Percentiles rank a stretch among this genome's conserved stretches.
Conservation (phyloP, 2,329 filamentous ascomycete species). For the Beauveria sp. region DNA sequence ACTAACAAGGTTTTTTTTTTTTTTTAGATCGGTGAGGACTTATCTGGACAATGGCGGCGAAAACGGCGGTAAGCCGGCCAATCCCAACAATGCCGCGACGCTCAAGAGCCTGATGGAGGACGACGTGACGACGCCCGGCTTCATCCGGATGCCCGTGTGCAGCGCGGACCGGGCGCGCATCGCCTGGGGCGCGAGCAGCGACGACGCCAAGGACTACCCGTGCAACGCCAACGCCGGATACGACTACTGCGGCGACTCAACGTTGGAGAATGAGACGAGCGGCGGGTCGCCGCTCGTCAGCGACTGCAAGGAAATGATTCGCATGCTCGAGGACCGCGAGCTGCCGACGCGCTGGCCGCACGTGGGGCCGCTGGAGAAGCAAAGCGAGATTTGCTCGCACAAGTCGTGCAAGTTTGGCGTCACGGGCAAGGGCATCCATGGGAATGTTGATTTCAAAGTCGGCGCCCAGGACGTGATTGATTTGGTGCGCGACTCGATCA, state of each 20-base stretch:
- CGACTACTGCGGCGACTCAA: slow-evolving; percentile 23
- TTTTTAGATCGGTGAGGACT: not conserved
- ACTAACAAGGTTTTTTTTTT: not conserved
- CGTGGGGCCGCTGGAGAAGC: not conserved
- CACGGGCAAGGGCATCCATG: slow-evolving; percentile 17
- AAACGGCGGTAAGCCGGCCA: not conserved
- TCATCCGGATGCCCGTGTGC: slow-evolving; percentile 5
- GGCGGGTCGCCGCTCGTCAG: slow-evolving; percentile 24
- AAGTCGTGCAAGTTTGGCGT: slow-evolving; percentile 28
- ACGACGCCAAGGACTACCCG: slow-evolving; percentile 22
- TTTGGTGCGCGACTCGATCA: slow-evolving; percentile 24
- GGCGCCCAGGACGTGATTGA: slow-evolving; percentile 30
- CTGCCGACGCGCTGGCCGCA: slow-evolving; percentile 5
- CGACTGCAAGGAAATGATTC: slow-evolving; percentile 28
- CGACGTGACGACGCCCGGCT: slow-evolving; percentile 4
- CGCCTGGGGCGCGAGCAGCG: not conserved
- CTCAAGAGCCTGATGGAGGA: not conserved
- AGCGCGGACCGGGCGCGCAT: not conserved
- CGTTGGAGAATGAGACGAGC: slow-evolving; percentile 27
- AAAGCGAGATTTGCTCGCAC: slow-evolving; percentile 20
- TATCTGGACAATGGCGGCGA: not conserved
- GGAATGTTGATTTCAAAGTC: slow-evolving; percentile 24
- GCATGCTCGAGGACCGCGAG: slow-evolving; percentile 20
- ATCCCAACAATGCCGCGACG: not conserved
- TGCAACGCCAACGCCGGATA: slow-evolving; percentile 23